Conservation (phyloP, 345 rosid species). For the Eucalyptus erythrocorys region DNA sequence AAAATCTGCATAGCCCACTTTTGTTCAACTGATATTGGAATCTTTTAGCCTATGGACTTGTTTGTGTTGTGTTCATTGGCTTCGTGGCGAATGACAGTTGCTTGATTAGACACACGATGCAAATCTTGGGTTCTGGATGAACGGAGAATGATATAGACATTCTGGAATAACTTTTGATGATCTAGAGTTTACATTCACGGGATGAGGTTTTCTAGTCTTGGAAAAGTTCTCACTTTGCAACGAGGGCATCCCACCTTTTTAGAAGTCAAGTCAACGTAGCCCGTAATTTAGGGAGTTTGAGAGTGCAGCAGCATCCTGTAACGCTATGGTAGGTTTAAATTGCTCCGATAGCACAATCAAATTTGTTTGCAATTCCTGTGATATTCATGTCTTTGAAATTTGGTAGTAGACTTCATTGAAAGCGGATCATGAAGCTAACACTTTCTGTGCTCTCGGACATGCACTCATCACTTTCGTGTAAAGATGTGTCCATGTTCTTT, state of each 20-base stretch:
- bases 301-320: not conserved
- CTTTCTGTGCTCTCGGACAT: not conserved
- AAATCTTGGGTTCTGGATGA: no score
- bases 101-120: no score
- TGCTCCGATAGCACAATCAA: not conserved
- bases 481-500: not conserved
- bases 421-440: not conserved
- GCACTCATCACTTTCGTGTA: not conserved
- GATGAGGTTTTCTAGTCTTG: not conserved
- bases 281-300: not conserved
- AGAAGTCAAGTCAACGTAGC: not conserved
- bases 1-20: not conserved
- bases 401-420: not conserved
- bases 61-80: no score
- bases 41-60: not conserved
- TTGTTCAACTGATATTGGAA: not conserved
- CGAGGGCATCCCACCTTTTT: not conserved
- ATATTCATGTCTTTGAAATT: not conserved
- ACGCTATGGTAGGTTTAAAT: not conserved
- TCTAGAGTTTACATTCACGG: not conserved
- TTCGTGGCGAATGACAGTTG: no score
- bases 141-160: no score
- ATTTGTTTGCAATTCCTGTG: not conserved
- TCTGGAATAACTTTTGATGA: not conserved
- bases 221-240: not conserved